These are phyloP conservation scores for Ophiobolus disseminans DNA, from an alignment of 2,329 filamentous ascomycete genomes.

Conservation along the genomic window DNA sequence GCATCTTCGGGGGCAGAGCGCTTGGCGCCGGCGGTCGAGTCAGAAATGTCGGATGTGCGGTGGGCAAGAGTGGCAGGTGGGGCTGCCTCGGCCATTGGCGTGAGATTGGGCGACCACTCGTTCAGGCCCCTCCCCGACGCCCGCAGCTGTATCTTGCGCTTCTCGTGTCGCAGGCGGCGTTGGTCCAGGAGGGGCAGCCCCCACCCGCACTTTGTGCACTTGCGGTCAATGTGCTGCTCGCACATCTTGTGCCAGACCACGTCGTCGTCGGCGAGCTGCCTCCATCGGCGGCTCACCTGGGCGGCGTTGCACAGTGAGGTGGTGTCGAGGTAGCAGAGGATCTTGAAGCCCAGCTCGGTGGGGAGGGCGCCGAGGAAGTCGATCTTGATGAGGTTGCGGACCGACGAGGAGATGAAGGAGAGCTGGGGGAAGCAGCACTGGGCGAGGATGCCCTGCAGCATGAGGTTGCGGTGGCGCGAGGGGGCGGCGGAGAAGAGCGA, in stretches of 20 bases:
- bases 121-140: conserved; percentile 66
- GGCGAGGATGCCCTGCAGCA: conserved; percentile 94
- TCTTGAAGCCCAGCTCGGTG: conserved; percentile 89
- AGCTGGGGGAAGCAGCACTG: conserved; percentile 98
- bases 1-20: conserved; percentile 35
- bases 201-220: conserved; percentile 96
- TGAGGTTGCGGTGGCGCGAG: conserved; percentile 89
- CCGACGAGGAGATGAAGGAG: conserved; percentile 87
- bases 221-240: conserved; percentile 92
- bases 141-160: conserved; percentile 78
- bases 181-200: conserved; percentile 88
- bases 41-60: conserved; percentile 21
- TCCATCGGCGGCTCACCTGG: conserved; percentile 90
- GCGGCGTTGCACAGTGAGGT: conserved; percentile 94
- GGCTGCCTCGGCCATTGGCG: conserved; percentile 53
- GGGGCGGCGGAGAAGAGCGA: conserved; percentile 96
- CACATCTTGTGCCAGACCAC: conserved; percentile 99
- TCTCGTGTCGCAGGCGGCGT: conserved; percentile 85
- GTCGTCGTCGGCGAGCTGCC: conserved; percentile 91
- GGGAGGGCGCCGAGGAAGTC: conserved; percentile 92
- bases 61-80: conserved; percentile 17
- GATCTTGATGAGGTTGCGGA: conserved; percentile 95
- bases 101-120: conserved; percentile 60
- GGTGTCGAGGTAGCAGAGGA: conserved; percentile 91
- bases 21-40: conserved; percentile 31